Conservation (phyloP, 495 filamentous ascomycete species). For the Gamarada debralockiae region DNA sequence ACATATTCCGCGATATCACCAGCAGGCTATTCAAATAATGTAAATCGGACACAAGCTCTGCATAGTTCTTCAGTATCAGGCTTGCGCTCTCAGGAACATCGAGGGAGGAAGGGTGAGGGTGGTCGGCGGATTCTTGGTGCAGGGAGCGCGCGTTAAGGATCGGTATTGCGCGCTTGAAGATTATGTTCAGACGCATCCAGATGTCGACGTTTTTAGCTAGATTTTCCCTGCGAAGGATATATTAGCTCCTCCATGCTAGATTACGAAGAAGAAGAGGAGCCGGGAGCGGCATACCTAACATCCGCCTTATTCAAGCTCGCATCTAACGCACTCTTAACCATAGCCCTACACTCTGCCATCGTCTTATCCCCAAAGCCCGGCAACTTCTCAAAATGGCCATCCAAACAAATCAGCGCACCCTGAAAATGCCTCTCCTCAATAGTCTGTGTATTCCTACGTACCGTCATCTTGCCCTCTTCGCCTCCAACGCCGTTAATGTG, state of each 20-base stretch:
- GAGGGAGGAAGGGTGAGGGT: constrained; percentile 26
- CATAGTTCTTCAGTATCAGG: constrained; percentile 76
- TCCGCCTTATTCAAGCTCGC: constrained; percentile 52
- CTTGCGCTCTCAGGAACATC: constrained; percentile 57
- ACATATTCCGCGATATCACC: constrained; percentile 77
- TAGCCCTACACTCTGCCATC: constrained; percentile 43
- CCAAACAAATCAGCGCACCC: constrained; percentile 46
- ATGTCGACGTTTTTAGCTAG: constrained; percentile 57
- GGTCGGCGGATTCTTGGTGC: constrained; percentile 34
- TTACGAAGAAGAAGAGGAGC: neutral
- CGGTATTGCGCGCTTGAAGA: constrained; percentile 57
- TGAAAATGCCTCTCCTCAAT: constrained; percentile 55
- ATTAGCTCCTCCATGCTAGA: neutral
- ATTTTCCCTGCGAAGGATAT: constrained; percentile 43
- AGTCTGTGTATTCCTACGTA: constrained; percentile 17
- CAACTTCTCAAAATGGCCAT: constrained; percentile 42
- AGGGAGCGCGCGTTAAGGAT: constrained; percentile 59
- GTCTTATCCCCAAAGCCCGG: constrained; percentile 35
- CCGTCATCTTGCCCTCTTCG: constrained; percentile 11
- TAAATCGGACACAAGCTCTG: constrained; percentile 72
- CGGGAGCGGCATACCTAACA: constrained; percentile 44
- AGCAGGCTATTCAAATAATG: constrained; percentile 81
- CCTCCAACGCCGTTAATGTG: neutral
- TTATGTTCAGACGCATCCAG: constrained; percentile 64
- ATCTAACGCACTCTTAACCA: constrained; percentile 44